Conservation (phyloP, 225 moss, liverwort and hornwort genomes). For the Polytrichum commune region DNA sequence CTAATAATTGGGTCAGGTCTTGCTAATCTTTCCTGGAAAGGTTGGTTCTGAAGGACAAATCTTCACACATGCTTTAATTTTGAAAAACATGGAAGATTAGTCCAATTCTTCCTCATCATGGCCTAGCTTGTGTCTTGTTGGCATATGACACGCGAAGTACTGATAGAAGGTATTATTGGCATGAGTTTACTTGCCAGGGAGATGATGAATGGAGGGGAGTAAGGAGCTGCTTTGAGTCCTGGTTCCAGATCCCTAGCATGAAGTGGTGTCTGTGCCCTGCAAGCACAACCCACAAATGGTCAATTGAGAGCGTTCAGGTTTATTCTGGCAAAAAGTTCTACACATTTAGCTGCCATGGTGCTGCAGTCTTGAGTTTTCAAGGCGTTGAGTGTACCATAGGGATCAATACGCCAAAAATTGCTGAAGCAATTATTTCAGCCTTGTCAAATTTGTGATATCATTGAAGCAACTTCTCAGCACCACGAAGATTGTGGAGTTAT, state of each 20-base stretch:
- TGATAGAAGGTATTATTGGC: slow-evolving; percentile 40
- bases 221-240: slow-evolving; percentile 19
- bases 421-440: slow-evolving; percentile 5
- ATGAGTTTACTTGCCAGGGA: slow-evolving; percentile 31
- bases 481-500: neutral
- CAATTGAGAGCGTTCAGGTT: slow-evolving; percentile 44
- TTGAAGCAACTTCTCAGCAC: neutral
- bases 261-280: slow-evolving; percentile 27
- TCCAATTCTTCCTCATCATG: neutral
- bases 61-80: too few relatives aligned
- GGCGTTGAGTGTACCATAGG: slow-evolving; percentile 28
- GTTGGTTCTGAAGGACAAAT: neutral
- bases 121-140: neutral
- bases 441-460: slow-evolving; percentile 6
- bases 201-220: slow-evolving; percentile 33
- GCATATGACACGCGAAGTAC: slow-evolving; percentile 27
- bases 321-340: slow-evolving; percentile 27
- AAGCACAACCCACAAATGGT: slow-evolving; percentile 20
- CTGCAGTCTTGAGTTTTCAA: slow-evolving; percentile 26
- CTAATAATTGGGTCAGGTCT: neutral
- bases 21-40: neutral
- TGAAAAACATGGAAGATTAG: too few relatives aligned
- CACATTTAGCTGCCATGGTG: slow-evolving; percentile 22
- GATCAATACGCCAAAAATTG: slow-evolving; percentile 4
- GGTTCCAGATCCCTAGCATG: slow-evolving; percentile 27